phyloP scores from a whole-genome alignment of 2,329 filamentous ascomycete species.

The Sarocladiaceae sp. region DNA sequence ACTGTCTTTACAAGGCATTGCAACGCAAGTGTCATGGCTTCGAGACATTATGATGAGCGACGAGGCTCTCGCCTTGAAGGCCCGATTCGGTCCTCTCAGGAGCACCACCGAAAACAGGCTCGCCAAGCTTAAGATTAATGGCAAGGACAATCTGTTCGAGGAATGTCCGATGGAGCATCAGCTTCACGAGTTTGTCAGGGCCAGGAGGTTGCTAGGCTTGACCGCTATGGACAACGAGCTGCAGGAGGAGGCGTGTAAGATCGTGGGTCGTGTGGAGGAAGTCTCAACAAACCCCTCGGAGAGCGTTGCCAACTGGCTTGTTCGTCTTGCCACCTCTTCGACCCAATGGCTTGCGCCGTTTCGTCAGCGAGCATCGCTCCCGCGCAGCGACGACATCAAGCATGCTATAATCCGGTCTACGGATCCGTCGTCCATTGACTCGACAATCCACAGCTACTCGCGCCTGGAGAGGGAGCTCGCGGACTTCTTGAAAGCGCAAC shows the following conservation, averaged over 20 bases:
- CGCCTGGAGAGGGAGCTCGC: slow-evolving; percentile 50
- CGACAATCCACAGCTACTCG: slow-evolving; percentile 52
- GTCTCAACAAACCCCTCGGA: slow-evolving; percentile 43
- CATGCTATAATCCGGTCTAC: slow-evolving; percentile 42
- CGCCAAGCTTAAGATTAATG: slow-evolving; percentile 47
- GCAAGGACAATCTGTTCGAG: slow-evolving; percentile 52
- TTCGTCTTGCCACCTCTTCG: slow-evolving; percentile 44
- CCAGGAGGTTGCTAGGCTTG: slow-evolving; percentile 47
- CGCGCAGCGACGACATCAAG: slow-evolving; percentile 49
- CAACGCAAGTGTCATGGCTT: slow-evolving; percentile 44
- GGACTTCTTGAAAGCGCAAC: slow-evolving; percentile 42
- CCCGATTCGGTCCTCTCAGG: slow-evolving; percentile 42
- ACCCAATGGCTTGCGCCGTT: slow-evolving; percentile 51
- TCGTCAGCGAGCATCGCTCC: slow-evolving; percentile 49
- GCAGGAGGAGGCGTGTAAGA: slow-evolving; percentile 51
- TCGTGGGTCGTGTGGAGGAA: slow-evolving; percentile 51
- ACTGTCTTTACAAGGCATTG: slow-evolving; percentile 32
- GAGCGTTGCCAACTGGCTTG: slow-evolving; percentile 47
- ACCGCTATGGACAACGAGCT: slow-evolving; percentile 55
- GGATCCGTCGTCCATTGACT: slow-evolving; percentile 50
- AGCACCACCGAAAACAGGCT: slow-evolving; percentile 40
- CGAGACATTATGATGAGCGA: slow-evolving; percentile 51
- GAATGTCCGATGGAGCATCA: slow-evolving; percentile 49
- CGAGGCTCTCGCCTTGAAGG: slow-evolving; percentile 33
- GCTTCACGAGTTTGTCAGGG: slow-evolving; percentile 46